phyloP scores from a whole-genome alignment of 192 early-diverging fungal species.

The Linnemannia schmuckeri region DNA sequence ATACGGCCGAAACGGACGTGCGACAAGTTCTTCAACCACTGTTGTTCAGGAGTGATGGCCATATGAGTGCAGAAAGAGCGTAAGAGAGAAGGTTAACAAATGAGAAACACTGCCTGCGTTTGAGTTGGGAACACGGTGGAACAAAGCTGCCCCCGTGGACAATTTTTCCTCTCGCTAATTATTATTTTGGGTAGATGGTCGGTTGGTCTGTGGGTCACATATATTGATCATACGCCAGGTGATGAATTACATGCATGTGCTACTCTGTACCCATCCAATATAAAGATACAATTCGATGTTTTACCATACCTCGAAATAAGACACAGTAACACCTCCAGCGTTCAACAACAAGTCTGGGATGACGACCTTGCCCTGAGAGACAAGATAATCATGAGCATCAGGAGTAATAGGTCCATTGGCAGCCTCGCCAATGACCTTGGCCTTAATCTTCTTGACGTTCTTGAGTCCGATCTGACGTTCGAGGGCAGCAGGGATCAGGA shows the following conservation, averaged over 20 bases:
- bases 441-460: constrained; percentile 80
- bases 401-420: constrained; percentile 88
- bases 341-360: constrained; percentile 85
- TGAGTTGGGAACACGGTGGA: background rate
- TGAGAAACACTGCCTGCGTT: background rate
- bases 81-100: background rate
- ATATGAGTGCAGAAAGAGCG: background rate
- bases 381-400: constrained; percentile 76
- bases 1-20: constrained; percentile 90
- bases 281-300: background rate
- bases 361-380: constrained; percentile 69
- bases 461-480: constrained; percentile 83
- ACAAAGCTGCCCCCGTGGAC: background rate
- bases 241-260: background rate
- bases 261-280: background rate
- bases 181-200: background rate
- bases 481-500: constrained; percentile 85
- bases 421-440: constrained; percentile 86
- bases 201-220: background rate
- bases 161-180: background rate
- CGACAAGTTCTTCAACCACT: constrained; percentile 90
- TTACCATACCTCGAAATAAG: constrained; percentile 65
- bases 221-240: background rate
- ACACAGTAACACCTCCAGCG: constrained; percentile 88
- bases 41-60: constrained; percentile 16